phyloP scores from a whole-genome alignment of 1,284 basidiomycete species.

The Apiotrichum gracile region DNA sequence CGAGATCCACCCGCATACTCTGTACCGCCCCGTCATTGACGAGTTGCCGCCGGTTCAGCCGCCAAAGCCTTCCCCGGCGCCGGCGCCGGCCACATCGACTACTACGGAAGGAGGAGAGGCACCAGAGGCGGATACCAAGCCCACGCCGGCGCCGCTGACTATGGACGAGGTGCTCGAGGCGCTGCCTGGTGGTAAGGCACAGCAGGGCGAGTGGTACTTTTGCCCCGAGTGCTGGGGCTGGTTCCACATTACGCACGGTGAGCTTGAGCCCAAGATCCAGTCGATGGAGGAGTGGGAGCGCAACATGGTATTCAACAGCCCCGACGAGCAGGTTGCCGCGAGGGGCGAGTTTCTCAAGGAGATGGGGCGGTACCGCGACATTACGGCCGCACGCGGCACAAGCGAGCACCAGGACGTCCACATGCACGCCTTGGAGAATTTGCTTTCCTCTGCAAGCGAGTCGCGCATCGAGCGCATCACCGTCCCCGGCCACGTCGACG shows the following conservation, averaged over 20 bases:
- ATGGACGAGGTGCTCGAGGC: slow-evolving; percentile 28
- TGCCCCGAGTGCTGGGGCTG: slow-evolving; percentile 39
- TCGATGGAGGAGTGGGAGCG: slow-evolving; percentile 25
- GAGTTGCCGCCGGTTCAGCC: slow-evolving; percentile 19
- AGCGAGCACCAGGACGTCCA: slow-evolving; percentile 16
- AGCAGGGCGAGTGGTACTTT: slow-evolving; percentile 36
- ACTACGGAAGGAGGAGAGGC: background rate
- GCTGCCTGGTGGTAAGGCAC: slow-evolving; percentile 26
- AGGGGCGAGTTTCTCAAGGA: slow-evolving; percentile 5
- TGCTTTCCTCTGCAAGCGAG: slow-evolving; percentile 12
- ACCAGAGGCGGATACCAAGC: background rate
- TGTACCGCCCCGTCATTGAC: slow-evolving; percentile 26
- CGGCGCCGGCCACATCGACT: background rate
- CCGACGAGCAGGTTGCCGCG: background rate
- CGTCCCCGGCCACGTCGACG: slow-evolving; percentile 22
- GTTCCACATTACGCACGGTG: slow-evolving; percentile 24
- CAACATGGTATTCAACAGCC: background rate
- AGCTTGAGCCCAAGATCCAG: slow-evolving; percentile 1
- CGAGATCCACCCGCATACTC: slow-evolving; percentile 29
- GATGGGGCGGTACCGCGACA: background rate
- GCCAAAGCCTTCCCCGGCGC: background rate
- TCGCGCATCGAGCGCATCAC: slow-evolving; percentile 24
- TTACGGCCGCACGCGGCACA: slow-evolving; percentile 6
- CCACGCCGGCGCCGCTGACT: slow-evolving; percentile 5
- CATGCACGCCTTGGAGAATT: slow-evolving; percentile 24